Conservation (phyloP, 768 basidiomycete genomes). For the Paxillus ammoniavirescens region DNA sequence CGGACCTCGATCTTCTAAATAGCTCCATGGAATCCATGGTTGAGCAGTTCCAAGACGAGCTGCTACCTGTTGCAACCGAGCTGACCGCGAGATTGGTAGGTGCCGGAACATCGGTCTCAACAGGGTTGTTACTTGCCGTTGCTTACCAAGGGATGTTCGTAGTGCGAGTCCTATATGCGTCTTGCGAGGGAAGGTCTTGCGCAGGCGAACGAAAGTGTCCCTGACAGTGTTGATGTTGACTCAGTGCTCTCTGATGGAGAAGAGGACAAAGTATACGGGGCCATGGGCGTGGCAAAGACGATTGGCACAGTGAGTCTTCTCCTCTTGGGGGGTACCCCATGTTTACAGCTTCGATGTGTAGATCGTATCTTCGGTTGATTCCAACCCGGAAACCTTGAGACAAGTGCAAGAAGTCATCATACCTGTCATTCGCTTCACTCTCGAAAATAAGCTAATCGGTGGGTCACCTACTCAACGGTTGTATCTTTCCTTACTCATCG, state of each 20-base stretch:
- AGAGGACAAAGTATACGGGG: constrained; percentile 84
- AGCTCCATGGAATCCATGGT: constrained; percentile 85
- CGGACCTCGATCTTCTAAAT: constrained; percentile 83
- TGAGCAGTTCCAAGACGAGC: constrained; percentile 77
- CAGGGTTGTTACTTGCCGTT: neutral
- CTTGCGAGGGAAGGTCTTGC: constrained; percentile 66
- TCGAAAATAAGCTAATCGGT: constrained; percentile 80
- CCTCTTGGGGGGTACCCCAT: neutral
- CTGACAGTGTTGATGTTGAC: constrained; percentile 54
- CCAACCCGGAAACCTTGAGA: constrained; percentile 67
- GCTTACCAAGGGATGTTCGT: neutral
- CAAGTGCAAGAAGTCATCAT: constrained; percentile 82
- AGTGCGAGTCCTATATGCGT: constrained; percentile 85
- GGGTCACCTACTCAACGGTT: constrained; percentile 17
- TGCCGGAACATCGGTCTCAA: constrained; percentile 2
- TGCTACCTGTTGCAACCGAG: constrained; percentile 82
- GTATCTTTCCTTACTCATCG: neutral
- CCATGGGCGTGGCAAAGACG: constrained; percentile 86
- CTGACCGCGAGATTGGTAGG: constrained; percentile 74
- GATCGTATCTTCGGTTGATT: constrained; percentile 75
- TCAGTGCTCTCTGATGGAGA: constrained; percentile 53
- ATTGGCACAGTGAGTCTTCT: constrained; percentile 62
- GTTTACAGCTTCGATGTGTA: constrained; percentile 29
- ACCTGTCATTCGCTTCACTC: constrained; percentile 72
- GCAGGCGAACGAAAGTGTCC: constrained; percentile 48